Evolutionary conservation across 2,329 filamentous ascomycete genomes (phyloP).

Genomic region (Pseudopyricularia cyperi): DNA sequence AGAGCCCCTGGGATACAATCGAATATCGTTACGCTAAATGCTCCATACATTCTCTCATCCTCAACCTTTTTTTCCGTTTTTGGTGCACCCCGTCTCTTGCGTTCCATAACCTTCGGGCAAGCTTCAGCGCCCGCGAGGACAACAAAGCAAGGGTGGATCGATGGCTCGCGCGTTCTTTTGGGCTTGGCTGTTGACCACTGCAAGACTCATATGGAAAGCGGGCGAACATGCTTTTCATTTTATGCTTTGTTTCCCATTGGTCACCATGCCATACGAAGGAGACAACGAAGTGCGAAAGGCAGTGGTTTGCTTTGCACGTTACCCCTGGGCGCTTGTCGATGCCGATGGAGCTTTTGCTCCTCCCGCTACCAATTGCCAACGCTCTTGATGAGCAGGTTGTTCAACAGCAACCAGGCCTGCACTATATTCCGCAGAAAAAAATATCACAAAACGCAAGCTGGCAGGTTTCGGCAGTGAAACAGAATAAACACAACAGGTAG

Average conservation of each 20-base stretch:
- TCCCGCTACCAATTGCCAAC: too few species aligned
- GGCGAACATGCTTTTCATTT: background rate
- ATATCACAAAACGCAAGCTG: too few species aligned
- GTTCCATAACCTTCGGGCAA: background rate
- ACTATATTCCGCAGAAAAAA: too few species aligned
- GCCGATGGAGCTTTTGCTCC: too few species aligned
- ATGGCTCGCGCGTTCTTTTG: background rate
- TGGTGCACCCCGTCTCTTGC: background rate
- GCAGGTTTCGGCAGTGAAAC: too few species aligned
- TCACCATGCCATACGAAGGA: background rate
- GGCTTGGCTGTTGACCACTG: background rate
- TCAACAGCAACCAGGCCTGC: too few species aligned
- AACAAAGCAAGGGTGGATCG: background rate
- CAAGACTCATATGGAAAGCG: background rate
- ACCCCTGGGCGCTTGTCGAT: too few species aligned
- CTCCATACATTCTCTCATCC: background rate
- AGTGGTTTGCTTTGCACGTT: too few species aligned
- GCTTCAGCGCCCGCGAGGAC: background rate
- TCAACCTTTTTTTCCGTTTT: background rate
- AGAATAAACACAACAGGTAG: too few species aligned
- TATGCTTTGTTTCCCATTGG: background rate
- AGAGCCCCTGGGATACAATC: background rate
- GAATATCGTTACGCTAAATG: background rate
- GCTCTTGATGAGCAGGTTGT: too few species aligned
- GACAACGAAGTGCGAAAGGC: too few species aligned